Evolutionary conservation across 2,329 filamentous ascomycete genomes (phyloP).

Genomic region (Colletotrichum sp.): DNA sequence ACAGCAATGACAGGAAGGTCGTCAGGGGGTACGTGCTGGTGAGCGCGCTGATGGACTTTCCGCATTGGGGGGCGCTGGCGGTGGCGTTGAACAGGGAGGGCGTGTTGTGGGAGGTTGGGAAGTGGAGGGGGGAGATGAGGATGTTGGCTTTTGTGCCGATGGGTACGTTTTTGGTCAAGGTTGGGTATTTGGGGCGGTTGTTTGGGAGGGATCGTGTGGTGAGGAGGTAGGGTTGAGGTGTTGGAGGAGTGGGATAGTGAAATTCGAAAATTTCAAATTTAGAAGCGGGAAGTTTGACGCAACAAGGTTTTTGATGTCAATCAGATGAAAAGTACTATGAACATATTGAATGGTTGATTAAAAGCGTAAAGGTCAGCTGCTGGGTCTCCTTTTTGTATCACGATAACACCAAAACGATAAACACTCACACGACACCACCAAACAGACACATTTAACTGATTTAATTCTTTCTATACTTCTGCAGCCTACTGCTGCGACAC

Average conservation of each 20-base stretch:
- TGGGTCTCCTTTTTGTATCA: not conserved
- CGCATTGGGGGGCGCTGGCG: not conserved
- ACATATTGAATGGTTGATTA: not conserved
- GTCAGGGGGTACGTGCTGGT: not conserved
- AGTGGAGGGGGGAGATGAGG: not conserved
- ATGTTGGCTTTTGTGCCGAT: not conserved
- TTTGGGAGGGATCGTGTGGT: not conserved
- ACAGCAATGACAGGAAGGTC: not conserved
- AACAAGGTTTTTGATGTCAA: not conserved
- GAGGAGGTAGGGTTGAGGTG: not conserved
- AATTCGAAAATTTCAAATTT: no score
- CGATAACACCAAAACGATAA: not conserved
- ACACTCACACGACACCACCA: not conserved
- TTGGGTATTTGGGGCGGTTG: not conserved
- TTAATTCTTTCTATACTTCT: not conserved
- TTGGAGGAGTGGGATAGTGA: not conserved
- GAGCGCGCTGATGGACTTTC: not conserved
- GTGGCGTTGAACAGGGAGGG: not conserved
- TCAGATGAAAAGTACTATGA: not conserved
- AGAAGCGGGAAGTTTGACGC: no score
- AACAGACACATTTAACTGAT: not conserved
- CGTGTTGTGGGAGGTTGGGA: not conserved
- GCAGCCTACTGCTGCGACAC: constrained; percentile 40
- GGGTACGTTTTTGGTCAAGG: not conserved
- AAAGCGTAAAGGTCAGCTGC: not conserved